Evolutionary conservation across 371 early-diverging fungal species (phyloP), one percentile per base, ranked within the genome.

Genomic region (Mucor piriformis): DNA sequence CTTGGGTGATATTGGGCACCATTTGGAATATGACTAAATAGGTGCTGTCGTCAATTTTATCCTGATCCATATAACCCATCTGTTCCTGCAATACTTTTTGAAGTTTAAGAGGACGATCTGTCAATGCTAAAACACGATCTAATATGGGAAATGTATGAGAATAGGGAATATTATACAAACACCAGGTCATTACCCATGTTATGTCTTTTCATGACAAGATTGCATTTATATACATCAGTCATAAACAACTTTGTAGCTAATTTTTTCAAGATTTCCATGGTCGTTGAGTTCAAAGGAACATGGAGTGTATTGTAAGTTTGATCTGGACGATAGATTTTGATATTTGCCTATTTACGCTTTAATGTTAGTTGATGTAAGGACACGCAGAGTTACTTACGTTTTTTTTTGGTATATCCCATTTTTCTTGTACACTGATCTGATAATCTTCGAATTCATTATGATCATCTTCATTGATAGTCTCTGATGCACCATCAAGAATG

Each of bases 21-120:
- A 94, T 85, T 13, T 86, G 86, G 56, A 93, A 93, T 24, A 89
- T 83, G 64, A 89, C 84, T 23, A 94, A 69, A 55, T 93, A 93
- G 33, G 88, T 90, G 13, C 89, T 76, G 21, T 88, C 84, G 37
- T 89, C 88, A 40, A 93, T 81, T 52, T 82, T 87, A 69, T 95
- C 94, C 29, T 83, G 72, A 23, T 84, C 85, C 12, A 86, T 84
- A 52, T 94, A 94, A 3, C 94, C 94, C 74, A 89, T 89, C 61
- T 90, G 88, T 63, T 87, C 83, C 48, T 92, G 69, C 21, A 85
- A 72, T 48, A 69, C 67, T 53, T 89, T 89, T 50, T 91, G 83
- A 23, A 92, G 83, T 29, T 79, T 78, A 13, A 90, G 78, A 1
- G 94, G 94, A 3, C 86, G 78, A 66, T 94, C 94, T 49, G 79